Percentiles rank a stretch among this genome's conserved stretches.
Evolutionary conservation across 768 basidiomycete species (phyloP).

Genomic region (Sistotremastrum niveocremeum): DNA sequence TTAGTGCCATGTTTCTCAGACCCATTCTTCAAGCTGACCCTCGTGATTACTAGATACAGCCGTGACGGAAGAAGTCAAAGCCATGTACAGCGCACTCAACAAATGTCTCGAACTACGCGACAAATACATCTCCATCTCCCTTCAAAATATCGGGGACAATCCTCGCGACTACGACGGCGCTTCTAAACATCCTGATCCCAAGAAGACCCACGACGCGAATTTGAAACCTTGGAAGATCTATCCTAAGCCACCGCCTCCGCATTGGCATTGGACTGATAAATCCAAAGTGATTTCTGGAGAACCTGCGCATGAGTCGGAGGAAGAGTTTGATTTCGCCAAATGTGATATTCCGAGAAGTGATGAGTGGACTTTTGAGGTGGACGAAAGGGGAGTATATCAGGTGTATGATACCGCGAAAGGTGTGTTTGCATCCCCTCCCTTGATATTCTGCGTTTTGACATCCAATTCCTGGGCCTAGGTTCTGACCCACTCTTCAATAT

Average conservation of each 20-base stretch:
- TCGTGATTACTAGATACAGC: constrained; percentile 12
- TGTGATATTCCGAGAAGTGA: constrained; percentile 57
- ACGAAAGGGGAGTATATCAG: constrained; percentile 85
- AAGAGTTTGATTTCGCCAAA: constrained; percentile 57
- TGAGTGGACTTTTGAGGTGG: constrained; percentile 52
- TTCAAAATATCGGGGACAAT: constrained; percentile 89
- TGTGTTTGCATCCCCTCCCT: constrained; percentile 7
- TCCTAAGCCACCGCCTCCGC: constrained; percentile 85
- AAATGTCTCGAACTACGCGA: constrained; percentile 85
- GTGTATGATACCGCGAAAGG: constrained; percentile 44
- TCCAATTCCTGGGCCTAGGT: constrained; percentile 14
- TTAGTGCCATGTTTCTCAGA: constrained; percentile 11
- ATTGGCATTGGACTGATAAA: constrained; percentile 78
- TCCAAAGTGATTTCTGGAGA: constrained; percentile 25
- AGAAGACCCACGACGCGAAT: constrained; percentile 17
- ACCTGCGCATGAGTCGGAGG: constrained; percentile 10
- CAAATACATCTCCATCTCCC: constrained; percentile 83
- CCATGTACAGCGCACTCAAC: constrained; percentile 59
- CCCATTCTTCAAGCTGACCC: constrained; percentile 1
- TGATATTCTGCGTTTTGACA: not conserved
- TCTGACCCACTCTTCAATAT: constrained; percentile 58
- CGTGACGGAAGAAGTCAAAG: constrained; percentile 32
- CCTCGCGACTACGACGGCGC: constrained; percentile 78
- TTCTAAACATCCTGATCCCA: constrained; percentile 1
- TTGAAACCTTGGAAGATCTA: constrained; percentile 74